These are phyloP conservation scores for Cutaneotrichosporon mucoides DNA, from an alignment of 1,284 basidiomycete genomes.

Conservation along the genomic window DNA sequence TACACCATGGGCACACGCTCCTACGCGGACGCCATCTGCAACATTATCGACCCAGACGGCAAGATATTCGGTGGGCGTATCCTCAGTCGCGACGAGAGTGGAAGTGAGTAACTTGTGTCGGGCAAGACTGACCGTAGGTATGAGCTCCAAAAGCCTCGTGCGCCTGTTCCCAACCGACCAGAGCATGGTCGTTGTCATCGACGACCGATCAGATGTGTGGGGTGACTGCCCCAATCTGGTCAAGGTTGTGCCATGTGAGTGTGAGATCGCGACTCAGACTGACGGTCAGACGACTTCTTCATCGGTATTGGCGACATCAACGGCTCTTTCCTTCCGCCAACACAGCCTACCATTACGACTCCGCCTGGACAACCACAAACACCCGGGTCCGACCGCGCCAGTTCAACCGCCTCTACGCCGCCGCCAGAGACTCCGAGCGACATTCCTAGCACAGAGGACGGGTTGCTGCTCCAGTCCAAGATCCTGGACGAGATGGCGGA, in stretches of 20 bases:
- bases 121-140: constrained; percentile 23
- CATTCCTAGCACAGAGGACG: constrained; percentile 25
- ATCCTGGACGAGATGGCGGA: constrained; percentile 79
- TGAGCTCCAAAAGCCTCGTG: constrained; percentile 72
- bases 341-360: constrained; percentile 13
- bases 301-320: constrained; percentile 99
- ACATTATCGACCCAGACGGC: constrained; percentile 84
- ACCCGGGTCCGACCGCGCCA: neutral
- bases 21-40: constrained; percentile 93
- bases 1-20: constrained; percentile 99
- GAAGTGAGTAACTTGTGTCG: constrained; percentile 54
- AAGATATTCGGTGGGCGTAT: constrained; percentile 82
- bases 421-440: constrained; percentile 18
- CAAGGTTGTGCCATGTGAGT: constrained; percentile 91
- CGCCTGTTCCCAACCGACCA: constrained; percentile 93
- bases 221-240: constrained; percentile 84
- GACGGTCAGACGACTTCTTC: constrained; percentile 89
- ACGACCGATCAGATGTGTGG: constrained; percentile 98
- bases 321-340: constrained; percentile 66
- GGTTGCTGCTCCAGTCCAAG: constrained; percentile 52
- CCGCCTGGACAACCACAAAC: constrained; percentile 2
- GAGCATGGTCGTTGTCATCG: constrained; percentile 98
- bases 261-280: constrained; percentile 49
- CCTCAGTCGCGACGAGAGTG: constrained; percentile 89
- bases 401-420: constrained; percentile 10